Conservation (phyloP, 805 yeast species). For the Debaryomyces castellii region DNA sequence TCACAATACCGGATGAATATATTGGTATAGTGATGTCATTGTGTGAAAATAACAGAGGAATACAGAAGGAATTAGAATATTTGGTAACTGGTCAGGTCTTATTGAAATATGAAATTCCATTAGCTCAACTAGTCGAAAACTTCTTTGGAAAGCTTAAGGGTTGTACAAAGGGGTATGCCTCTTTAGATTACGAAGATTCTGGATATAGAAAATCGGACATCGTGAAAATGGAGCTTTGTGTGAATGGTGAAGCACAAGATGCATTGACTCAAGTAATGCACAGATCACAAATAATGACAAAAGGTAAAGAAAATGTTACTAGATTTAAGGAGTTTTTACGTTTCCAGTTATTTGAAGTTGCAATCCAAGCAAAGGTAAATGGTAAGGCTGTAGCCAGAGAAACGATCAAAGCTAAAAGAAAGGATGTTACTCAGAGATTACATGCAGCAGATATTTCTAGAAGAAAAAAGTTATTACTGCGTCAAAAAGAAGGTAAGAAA, state of each 20-base stretch:
- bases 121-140: constrained; percentile 90
- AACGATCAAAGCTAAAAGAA: constrained; percentile 88
- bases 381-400: constrained; percentile 84
- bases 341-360: constrained; percentile 87
- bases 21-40: constrained; percentile 83
- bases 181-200: constrained; percentile 90
- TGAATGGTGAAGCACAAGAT: constrained; percentile 86
- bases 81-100: constrained; percentile 78
- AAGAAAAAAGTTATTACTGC: constrained; percentile 80
- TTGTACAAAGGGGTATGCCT: constrained; percentile 87
- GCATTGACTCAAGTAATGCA: constrained; percentile 93
- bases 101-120: constrained; percentile 76
- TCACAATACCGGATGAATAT: constrained; percentile 89
- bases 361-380: constrained; percentile 86
- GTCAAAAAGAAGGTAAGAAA: constrained; percentile 94
- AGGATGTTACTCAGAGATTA: constrained; percentile 89
- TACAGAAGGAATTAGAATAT: constrained; percentile 76
- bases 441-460: constrained; percentile 94
- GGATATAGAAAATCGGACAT: constrained; percentile 82
- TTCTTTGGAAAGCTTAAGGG: constrained; percentile 93
- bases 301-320: constrained; percentile 80
- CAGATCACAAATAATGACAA: constrained; percentile 64
- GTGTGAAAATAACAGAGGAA: constrained; percentile 82
- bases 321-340: constrained; percentile 76
- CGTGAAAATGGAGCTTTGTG: constrained; percentile 83